A percentile compares a stretch with the other conserved stretches of the same genome.
Evolutionary conservation across 202 grass and related monocot species (phyloP).

Genomic region (Zoysia matrella): DNA sequence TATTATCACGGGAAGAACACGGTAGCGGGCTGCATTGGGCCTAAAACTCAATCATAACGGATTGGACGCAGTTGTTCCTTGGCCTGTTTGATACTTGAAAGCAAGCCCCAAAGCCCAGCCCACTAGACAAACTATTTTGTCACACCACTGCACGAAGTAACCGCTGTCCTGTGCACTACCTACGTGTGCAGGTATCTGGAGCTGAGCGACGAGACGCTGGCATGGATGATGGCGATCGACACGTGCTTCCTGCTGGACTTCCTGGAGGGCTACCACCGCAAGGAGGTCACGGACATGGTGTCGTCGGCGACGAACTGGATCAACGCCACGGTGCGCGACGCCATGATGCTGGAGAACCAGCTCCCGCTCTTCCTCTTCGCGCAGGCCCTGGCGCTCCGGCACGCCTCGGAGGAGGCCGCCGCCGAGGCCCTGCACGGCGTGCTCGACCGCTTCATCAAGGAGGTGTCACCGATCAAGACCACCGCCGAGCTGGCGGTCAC

Average conservation of each 20-base stretch:
- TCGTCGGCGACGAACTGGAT: constrained; percentile 49
- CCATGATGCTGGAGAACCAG: constrained; percentile 80
- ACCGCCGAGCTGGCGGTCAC: constrained; percentile 4
- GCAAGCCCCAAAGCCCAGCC: too few species aligned
- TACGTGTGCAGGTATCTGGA: constrained; percentile 55
- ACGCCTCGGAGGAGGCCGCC: constrained; percentile 36
- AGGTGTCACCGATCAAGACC: constrained; percentile 67
- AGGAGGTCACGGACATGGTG: constrained; percentile 47
- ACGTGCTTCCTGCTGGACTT: constrained; percentile 77
- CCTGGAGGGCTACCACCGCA: constrained; percentile 51
- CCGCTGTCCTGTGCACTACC: too few species aligned
- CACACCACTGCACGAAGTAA: too few species aligned
- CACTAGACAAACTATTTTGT: too few species aligned
- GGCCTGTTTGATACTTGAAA: too few species aligned
- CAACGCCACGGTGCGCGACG: constrained; percentile 58
- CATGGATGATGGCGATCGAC: constrained; percentile 89
- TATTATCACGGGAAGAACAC: too few species aligned
- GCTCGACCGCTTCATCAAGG: constrained; percentile 57
- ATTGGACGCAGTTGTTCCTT: too few species aligned
- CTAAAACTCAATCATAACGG: too few species aligned
- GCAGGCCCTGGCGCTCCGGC: constrained; percentile 41
- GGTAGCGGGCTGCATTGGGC: too few species aligned
- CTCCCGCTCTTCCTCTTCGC: constrained; percentile 65
- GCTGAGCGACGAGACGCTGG: constrained; percentile 53
- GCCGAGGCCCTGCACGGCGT: constrained; percentile 29